Percentiles rank a stretch among this genome's conserved stretches.
Conservation (phyloP, 2,329 filamentous ascomycete genomes). For the Aspergillus luchuensis region DNA sequence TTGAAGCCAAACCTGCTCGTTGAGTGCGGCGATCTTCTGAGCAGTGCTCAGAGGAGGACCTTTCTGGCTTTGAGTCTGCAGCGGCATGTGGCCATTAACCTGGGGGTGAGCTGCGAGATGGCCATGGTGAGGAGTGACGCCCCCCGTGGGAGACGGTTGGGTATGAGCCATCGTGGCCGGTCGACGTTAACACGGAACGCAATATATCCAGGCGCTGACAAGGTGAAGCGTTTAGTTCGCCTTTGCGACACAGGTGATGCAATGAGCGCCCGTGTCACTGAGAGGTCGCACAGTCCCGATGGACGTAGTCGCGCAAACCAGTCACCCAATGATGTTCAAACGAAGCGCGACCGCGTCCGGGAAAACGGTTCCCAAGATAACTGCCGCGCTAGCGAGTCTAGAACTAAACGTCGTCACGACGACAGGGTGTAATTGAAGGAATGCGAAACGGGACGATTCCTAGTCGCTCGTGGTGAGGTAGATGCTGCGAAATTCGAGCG, state of each 20-base stretch:
- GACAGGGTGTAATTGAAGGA: background rate
- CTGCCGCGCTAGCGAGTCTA: background rate
- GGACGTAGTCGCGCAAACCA: constrained; percentile 17
- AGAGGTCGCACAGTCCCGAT: constrained; percentile 23
- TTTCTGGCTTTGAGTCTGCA: constrained; percentile 54
- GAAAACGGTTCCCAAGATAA: constrained; percentile 4
- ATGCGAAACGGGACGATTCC: constrained; percentile 1
- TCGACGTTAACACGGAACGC: constrained; percentile 9
- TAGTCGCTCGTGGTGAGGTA: background rate
- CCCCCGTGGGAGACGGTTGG: constrained; percentile 77
- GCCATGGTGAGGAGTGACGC: constrained; percentile 65
- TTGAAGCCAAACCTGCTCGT: constrained; percentile 88
- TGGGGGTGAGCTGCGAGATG: constrained; percentile 37
- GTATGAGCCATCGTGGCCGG: constrained; percentile 67
- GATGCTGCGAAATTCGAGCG: background rate
- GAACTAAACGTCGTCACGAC: background rate
- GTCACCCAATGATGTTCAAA: constrained; percentile 14
- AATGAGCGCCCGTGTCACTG: constrained; percentile 27
- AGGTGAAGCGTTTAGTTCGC: constrained; percentile 14
- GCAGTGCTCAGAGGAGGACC: constrained; percentile 64
- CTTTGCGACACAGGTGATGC: constrained; percentile 38
- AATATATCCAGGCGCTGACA: constrained; percentile 12
- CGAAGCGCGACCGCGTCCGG: constrained; percentile 14
- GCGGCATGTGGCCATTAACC: constrained; percentile 59
- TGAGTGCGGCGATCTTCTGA: constrained; percentile 75